These are phyloP conservation scores for Physcomitrium patens DNA, from an alignment of 225 moss, liverwort and hornwort species.

Conservation along the genomic window DNA sequence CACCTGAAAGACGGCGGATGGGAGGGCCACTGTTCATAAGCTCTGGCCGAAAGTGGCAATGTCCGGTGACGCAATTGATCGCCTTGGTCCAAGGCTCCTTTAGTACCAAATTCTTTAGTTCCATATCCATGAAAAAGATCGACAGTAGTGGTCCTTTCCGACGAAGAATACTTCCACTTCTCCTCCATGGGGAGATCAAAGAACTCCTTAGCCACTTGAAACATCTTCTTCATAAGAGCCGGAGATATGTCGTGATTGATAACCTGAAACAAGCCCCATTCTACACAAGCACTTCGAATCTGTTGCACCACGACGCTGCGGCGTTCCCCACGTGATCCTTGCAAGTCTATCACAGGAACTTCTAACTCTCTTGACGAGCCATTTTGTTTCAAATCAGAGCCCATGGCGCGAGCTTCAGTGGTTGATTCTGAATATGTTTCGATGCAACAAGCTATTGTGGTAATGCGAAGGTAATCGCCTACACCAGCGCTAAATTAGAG, in stretches of 20 bases:
- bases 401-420: too few species aligned
- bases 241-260: constrained; percentile 53
- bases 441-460: too few species aligned
- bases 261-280: constrained; percentile 62
- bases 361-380: background rate
- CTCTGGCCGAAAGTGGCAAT: constrained; percentile 33
- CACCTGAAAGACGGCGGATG: constrained; percentile 42
- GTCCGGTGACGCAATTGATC: constrained; percentile 50
- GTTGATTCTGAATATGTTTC: too few species aligned
- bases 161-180: constrained; percentile 36
- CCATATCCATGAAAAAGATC: constrained; percentile 49
- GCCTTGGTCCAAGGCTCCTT: constrained; percentile 33
- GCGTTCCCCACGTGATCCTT: constrained; percentile 30
- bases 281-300: constrained; percentile 35
- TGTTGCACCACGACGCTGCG: constrained; percentile 33
- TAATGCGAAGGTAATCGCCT: too few species aligned
- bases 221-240: constrained; percentile 41
- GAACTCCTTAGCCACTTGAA: constrained; percentile 42
- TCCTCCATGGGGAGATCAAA: constrained; percentile 52
- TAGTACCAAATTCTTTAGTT: constrained; percentile 37
- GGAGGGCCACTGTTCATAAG: constrained; percentile 44
- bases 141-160: constrained; percentile 15
- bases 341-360: constrained; percentile 52
- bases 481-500: too few species aligned
- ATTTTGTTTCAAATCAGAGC: too few species aligned